Conservation (phyloP, 169 alveolate genomes). For the Hepatocystis sp. region DNA sequence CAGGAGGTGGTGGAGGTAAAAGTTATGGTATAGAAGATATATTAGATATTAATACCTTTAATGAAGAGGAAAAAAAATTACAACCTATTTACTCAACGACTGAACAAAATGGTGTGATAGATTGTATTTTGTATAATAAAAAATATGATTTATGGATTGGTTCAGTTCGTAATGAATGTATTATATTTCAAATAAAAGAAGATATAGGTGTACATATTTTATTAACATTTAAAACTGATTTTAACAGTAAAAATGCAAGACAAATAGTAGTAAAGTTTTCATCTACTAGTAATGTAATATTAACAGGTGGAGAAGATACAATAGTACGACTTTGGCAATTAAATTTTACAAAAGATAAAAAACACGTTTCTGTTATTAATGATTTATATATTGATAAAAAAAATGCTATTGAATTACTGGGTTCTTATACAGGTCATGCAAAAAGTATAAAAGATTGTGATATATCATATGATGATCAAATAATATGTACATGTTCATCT, state of each 20-base stretch:
- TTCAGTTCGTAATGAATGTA: constrained; percentile 78
- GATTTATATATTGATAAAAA: constrained; percentile 13
- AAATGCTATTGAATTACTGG: constrained; percentile 35
- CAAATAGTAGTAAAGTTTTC: constrained; percentile 77
- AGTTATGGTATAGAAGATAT: constrained; percentile 83
- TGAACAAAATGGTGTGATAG: constrained; percentile 71
- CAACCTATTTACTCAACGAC: constrained; percentile 58
- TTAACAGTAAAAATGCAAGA: constrained; percentile 72
- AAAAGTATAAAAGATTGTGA: constrained; percentile 74
- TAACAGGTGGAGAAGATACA: constrained; percentile 84
- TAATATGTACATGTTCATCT: constrained; percentile 33
- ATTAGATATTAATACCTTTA: constrained; percentile 71
- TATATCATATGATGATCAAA: constrained; percentile 42
- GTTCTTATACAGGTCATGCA: constrained; percentile 58
- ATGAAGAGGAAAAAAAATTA: constrained; percentile 48
- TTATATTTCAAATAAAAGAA: constrained; percentile 78
- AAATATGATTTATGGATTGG: constrained; percentile 86
- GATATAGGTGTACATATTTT: constrained; percentile 77
- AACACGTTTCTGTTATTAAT: neutral
- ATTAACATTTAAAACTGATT: constrained; percentile 77
- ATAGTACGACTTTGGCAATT: constrained; percentile 82
- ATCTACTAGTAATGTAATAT: constrained; percentile 43
- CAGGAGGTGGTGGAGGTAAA: constrained; percentile 89
- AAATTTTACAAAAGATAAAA: constrained; percentile 10
- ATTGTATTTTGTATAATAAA: constrained; percentile 8